Percentiles rank a stretch among this genome's conserved stretches.
Conservation (phyloP, 768 basidiomycete species). For the Lenzites betulinus region DNA sequence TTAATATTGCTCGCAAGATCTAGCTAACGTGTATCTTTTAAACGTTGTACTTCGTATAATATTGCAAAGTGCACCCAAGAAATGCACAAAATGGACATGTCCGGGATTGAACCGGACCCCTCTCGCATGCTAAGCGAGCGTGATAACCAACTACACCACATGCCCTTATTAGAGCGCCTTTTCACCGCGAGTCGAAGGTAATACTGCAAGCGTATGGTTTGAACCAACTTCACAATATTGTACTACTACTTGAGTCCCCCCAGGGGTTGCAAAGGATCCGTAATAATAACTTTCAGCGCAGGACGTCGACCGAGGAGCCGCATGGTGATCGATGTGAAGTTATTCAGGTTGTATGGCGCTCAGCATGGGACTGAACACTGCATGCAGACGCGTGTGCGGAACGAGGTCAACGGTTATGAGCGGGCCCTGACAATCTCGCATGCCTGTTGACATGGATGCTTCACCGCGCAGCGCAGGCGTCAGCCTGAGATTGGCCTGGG, state of each 20-base stretch:
- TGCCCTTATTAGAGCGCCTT: conserved; percentile 4
- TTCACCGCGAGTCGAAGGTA: too few species aligned
- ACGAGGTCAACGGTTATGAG: conserved; percentile 5
- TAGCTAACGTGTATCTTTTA: too few species aligned
- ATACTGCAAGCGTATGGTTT: too few species aligned
- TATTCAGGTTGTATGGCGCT: conserved; percentile 1
- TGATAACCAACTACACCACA: conserved; percentile 25
- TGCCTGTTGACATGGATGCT: not conserved
- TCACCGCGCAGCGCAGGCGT: not conserved
- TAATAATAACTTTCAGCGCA: too few species aligned
- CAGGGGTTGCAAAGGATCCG: too few species aligned
- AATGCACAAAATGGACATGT: conserved; percentile 3
- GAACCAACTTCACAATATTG: too few species aligned
- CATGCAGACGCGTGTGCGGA: not conserved
- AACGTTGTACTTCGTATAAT: too few species aligned
- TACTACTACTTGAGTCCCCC: too few species aligned
- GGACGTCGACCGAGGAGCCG: too few species aligned
- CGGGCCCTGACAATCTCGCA: not conserved
- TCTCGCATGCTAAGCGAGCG: conserved; percentile 25
- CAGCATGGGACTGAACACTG: not conserved
- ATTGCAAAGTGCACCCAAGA: not conserved
- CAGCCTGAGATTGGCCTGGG: too few species aligned
- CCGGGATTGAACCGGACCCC: conserved; percentile 22
- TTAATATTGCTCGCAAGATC: too few species aligned
- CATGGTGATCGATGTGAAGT: conserved; percentile 13